phyloP scores from a whole-genome alignment of 2,329 filamentous ascomycete species.

The Apiospora pterosperma region DNA sequence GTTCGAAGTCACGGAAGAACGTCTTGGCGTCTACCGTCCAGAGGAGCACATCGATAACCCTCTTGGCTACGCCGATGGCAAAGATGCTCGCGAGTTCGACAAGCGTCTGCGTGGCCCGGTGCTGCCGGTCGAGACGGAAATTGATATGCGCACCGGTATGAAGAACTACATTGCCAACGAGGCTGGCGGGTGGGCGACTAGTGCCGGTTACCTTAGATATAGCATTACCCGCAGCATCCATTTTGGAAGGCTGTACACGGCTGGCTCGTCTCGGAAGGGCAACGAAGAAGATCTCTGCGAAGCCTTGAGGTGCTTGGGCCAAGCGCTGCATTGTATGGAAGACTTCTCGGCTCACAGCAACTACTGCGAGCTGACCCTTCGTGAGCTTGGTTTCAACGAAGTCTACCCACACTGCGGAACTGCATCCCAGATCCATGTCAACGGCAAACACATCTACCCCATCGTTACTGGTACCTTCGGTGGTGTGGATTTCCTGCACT shows the following conservation, averaged over 20 bases:
- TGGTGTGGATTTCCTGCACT: constrained; percentile 81
- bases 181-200: constrained; percentile 82
- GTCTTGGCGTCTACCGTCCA: constrained; percentile 75
- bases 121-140: constrained; percentile 64
- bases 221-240: constrained; percentile 74
- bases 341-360: constrained; percentile 80
- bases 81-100: constrained; percentile 82
- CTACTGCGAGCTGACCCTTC: constrained; percentile 74
- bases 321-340: constrained; percentile 75
- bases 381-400: constrained; percentile 64
- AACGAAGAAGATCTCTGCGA: constrained; percentile 78
- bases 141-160: constrained; percentile 83
- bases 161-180: constrained; percentile 99
- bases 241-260: constrained; percentile 72
- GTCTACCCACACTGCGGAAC: constrained; percentile 75
- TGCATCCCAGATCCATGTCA: constrained; percentile 61
- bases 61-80: constrained; percentile 79
- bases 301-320: constrained; percentile 71
- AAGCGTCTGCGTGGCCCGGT: constrained; percentile 78
- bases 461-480: constrained; percentile 76
- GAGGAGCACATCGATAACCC: constrained; percentile 77
- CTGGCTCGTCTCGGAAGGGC: constrained; percentile 57
- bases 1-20: constrained; percentile 79
- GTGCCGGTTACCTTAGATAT: constrained; percentile 76
- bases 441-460: constrained; percentile 66